These are phyloP conservation scores for Kluyveromyces siamensis DNA, from an alignment of 805 yeast species.

Conservation along the genomic window DNA sequence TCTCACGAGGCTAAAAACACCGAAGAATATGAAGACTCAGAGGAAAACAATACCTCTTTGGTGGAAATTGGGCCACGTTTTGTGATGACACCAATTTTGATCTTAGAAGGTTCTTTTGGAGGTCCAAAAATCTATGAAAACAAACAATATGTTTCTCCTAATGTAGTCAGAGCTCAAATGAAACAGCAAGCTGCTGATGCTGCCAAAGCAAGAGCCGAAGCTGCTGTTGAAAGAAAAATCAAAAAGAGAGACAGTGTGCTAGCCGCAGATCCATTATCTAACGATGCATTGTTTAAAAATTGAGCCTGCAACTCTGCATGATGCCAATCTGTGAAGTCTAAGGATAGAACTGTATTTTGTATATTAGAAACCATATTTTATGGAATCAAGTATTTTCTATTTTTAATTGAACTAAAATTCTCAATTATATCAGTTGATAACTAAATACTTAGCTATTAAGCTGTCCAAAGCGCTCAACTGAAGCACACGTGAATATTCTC, in stretches of 20 bases:
- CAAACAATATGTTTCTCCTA: slow-evolving; percentile 94
- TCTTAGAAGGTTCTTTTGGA: slow-evolving; percentile 93
- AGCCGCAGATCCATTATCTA: slow-evolving; percentile 74
- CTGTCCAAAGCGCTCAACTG: not conserved
- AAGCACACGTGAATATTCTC: not conserved
- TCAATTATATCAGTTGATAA: not conserved
- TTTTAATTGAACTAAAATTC: slow-evolving; percentile 1
- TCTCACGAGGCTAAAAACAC: slow-evolving; percentile 45
- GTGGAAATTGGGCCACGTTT: slow-evolving; percentile 96
- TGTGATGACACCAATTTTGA: slow-evolving; percentile 83
- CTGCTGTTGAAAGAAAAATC: slow-evolving; percentile 66
- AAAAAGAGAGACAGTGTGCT: slow-evolving; percentile 67
- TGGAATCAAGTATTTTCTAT: slow-evolving; percentile 1
- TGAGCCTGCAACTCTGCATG: not conserved
- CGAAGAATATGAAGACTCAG: slow-evolving; percentile 42
- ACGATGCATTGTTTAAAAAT: slow-evolving; percentile 59
- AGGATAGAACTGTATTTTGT: not conserved
- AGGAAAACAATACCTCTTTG: slow-evolving; percentile 56
- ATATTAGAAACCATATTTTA: not conserved
- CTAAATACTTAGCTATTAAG: not conserved
- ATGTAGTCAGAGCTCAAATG: slow-evolving; percentile 82
- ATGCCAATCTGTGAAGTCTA: too few species aligned
- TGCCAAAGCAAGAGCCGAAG: slow-evolving; percentile 71
- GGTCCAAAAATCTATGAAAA: slow-evolving; percentile 97
- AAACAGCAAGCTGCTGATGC: slow-evolving; percentile 72